Percentiles rank a stretch among this genome's conserved stretches.
Evolutionary conservation across 768 basidiomycete species (phyloP).

Genomic region (Amanita thiersii): DNA sequence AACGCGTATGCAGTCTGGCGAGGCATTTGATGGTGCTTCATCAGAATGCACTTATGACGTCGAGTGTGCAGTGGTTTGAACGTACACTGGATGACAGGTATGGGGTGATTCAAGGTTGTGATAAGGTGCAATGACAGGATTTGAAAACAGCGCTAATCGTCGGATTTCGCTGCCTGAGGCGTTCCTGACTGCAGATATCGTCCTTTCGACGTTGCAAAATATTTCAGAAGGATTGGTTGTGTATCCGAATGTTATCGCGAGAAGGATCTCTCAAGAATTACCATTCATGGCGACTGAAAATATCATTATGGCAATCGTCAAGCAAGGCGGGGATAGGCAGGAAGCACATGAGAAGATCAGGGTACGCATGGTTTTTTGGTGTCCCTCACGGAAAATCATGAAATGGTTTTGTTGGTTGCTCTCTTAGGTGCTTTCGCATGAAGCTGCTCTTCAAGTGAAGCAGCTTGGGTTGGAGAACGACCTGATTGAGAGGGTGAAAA

Average conservation of each 20-base stretch:
- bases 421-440: conserved; percentile 90
- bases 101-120: conserved; percentile 7
- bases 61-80: conserved; percentile 97
- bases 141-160: conserved; percentile 73
- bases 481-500: conserved; percentile 78
- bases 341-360: conserved; percentile 96
- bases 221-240: conserved; percentile 99
- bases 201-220: conserved; percentile 92
- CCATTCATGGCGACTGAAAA: conserved; percentile 99
- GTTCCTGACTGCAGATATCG: conserved; percentile 94
- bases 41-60: conserved; percentile 93
- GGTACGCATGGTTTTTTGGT: conserved; percentile 29
- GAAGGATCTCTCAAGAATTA: conserved; percentile 88
- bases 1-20: conserved; percentile 94
- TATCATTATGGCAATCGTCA: conserved; percentile 98
- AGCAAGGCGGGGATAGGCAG: conserved; percentile 89
- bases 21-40: conserved; percentile 94
- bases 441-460: conserved; percentile 93
- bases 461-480: conserved; percentile 93
- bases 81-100: conserved; percentile 94
- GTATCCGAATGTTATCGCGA: conserved; percentile 91
- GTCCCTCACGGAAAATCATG: background rate
- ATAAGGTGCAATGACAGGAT: background rate
- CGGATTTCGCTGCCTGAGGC: conserved; percentile 95
- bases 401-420: background rate